These are phyloP conservation scores for Lipomyces japonicus DNA, from an alignment of 805 yeast genomes.

Conservation along the genomic window DNA sequence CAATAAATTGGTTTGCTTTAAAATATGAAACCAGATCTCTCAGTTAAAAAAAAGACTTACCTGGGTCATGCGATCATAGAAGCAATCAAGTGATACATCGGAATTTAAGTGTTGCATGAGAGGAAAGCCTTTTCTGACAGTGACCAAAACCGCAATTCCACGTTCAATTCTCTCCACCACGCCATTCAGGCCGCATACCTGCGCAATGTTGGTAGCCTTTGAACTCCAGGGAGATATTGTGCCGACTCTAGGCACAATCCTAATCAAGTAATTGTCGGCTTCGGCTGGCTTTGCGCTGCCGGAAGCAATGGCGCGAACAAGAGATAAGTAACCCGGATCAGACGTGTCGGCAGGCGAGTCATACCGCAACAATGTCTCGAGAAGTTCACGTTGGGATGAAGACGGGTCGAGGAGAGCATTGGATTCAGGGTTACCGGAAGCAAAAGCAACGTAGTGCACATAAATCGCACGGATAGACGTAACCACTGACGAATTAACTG, in stretches of 20 bases:
- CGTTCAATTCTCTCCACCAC: slow-evolving; percentile 83
- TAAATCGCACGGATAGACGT: slow-evolving; percentile 68
- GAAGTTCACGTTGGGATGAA: slow-evolving; percentile 38
- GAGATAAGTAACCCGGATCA: slow-evolving; percentile 45
- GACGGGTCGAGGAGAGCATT: neutral
- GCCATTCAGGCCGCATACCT: slow-evolving; percentile 75
- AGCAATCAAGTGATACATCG: slow-evolving; percentile 59
- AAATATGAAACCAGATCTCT: neutral
- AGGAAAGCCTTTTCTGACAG: slow-evolving; percentile 69
- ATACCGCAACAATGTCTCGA: slow-evolving; percentile 66
- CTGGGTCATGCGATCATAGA: slow-evolving; percentile 96
- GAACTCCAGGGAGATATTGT: slow-evolving; percentile 99
- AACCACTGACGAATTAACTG: slow-evolving; percentile 64
- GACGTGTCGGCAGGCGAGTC: slow-evolving; percentile 59
- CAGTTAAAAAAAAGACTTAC: slow-evolving; percentile 42
- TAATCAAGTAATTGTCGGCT: slow-evolving; percentile 51
- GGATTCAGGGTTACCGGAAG: slow-evolving; percentile 3
- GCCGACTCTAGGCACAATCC: slow-evolving; percentile 88
- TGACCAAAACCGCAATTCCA: slow-evolving; percentile 72
- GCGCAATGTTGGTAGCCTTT: slow-evolving; percentile 91
- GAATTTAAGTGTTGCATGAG: slow-evolving; percentile 52
- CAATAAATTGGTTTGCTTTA: neutral
- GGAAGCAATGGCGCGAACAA: slow-evolving; percentile 39
- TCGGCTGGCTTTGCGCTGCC: slow-evolving; percentile 35
- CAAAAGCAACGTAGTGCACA: slow-evolving; percentile 72